Evolutionary conservation across 2,329 filamentous ascomycete species (phyloP), one percentile per base, ranked within the genome.

Genomic region (Ploettnerulaceae sp.): DNA sequence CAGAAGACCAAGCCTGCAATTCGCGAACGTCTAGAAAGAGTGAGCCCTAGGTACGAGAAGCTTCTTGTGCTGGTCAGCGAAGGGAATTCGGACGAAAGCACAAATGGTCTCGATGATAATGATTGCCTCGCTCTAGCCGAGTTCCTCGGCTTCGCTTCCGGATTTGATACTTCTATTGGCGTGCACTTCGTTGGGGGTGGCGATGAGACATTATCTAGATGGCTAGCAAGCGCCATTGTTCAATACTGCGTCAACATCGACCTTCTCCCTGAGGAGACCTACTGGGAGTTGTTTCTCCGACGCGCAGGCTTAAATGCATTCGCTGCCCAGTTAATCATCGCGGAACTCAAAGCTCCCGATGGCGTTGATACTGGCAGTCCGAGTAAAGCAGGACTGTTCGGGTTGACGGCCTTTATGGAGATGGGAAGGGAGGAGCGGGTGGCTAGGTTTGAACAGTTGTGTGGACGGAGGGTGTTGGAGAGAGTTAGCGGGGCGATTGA

Each of bases 51-150:
- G 7, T 91, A 93, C 59, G 82, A 87, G 52, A 71, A 69, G 3
- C 68, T 95, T 1, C 66, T 85, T 1, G 68, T 95, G 1, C 64
- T 94, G 0, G 72, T 93, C 1, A 81, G 77, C n/a, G 75, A 82
- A 45, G 65, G 63, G 1, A 72, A 70, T 37, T 32, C 60, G 1
- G 70, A 70, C 9, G 74, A 77, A 51, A 66, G 63, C 4, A 60
- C 67, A 26, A 42, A 42, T 28, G 56, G 40, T 3, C 33, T 64
- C 5, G 48, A 53, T n/a, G 55, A 54, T 4, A 51, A 45, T 21
- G 59, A 60, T 28, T 59, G 55, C 33, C 17, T 56, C 0, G 57
- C 61, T 4, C 53, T 60, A 17, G 47, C 49, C 7, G 57, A 61
- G 8, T 58, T 73, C 14, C 43, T 53, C 7, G 61, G 56, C 3